Evolutionary conservation across 2,329 filamentous ascomycete genomes (phyloP).

Genomic region (Fusarium domesticum): DNA sequence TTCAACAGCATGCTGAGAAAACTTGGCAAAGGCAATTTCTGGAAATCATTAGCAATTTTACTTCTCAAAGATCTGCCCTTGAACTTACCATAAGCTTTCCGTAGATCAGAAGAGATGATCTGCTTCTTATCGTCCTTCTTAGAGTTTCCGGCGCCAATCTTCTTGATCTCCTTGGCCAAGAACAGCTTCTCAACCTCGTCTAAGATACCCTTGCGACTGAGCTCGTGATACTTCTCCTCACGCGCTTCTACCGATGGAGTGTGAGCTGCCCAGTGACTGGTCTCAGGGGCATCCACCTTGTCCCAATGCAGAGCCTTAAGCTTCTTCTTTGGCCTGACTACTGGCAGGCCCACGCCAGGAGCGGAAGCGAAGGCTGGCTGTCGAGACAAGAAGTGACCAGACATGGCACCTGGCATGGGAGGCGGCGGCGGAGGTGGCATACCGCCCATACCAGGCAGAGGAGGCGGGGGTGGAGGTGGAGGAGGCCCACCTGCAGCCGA

Average conservation of each 20-base stretch:
- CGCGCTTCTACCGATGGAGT: constrained; percentile 81
- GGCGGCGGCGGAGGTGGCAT: constrained; percentile 56
- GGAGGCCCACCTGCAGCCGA: constrained; percentile 20
- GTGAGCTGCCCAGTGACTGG: constrained; percentile 89
- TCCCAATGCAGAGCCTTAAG: constrained; percentile 99
- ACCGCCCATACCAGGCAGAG: constrained; percentile 40
- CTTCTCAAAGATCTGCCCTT: neutral
- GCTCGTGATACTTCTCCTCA: constrained; percentile 92
- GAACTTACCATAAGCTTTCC: constrained; percentile 73
- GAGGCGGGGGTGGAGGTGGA: constrained; percentile 40
- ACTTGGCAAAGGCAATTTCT: constrained; percentile 91
- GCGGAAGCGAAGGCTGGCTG: constrained; percentile 54
- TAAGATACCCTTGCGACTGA: constrained; percentile 90
- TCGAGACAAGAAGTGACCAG: constrained; percentile 73
- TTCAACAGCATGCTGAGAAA: constrained; percentile 78
- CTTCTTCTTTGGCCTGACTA: constrained; percentile 95
- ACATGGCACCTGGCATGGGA: constrained; percentile 65
- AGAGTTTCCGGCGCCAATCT: constrained; percentile 65
- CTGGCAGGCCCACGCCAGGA: constrained; percentile 65
- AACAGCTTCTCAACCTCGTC: constrained; percentile 98
- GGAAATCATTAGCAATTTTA: constrained; percentile 29
- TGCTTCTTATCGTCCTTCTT: constrained; percentile 97
- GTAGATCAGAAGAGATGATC: constrained; percentile 86
- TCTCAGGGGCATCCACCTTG: constrained; percentile 89
- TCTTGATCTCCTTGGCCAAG: constrained; percentile 94